Percentiles rank a stretch among this genome's conserved stretches.
These are phyloP conservation scores for Daldinia decipiens DNA, from an alignment of 495 filamentous ascomycete genomes.

Conservation along the genomic window DNA sequence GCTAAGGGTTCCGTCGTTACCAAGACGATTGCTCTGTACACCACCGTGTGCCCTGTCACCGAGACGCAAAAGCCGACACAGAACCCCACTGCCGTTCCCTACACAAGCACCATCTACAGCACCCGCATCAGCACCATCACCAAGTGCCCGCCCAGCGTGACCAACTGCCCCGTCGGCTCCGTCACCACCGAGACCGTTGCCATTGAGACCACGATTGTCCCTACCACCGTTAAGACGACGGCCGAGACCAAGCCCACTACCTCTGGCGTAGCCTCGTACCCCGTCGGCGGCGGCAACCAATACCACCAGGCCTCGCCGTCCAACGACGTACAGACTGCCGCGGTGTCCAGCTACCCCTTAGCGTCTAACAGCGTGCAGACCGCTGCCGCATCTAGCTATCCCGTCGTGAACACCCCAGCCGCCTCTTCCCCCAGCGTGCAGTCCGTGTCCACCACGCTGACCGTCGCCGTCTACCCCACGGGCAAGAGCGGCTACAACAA, in stretches of 20 bases:
- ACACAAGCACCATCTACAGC: constrained; percentile 61
- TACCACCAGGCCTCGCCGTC: constrained; percentile 21
- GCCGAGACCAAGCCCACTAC: constrained; percentile 3
- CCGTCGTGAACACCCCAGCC: not conserved
- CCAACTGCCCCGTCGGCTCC: constrained; percentile 63
- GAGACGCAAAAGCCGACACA: constrained; percentile 39
- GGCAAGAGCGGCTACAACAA: not conserved
- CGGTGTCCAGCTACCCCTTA: constrained; percentile 25
- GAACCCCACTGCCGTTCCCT: constrained; percentile 33
- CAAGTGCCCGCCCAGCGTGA: constrained; percentile 64
- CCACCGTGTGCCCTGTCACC: constrained; percentile 58
- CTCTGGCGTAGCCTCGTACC: constrained; percentile 9
- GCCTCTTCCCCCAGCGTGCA: not conserved
- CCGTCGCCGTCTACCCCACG: constrained; percentile 18
- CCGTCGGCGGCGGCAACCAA: constrained; percentile 12
- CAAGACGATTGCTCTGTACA: constrained; percentile 51
- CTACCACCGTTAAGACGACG: constrained; percentile 14
- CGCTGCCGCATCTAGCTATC: constrained; percentile 30
- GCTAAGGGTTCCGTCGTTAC: constrained; percentile 52
- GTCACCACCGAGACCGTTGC: constrained; percentile 54
- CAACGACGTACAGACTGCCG: constrained; percentile 16
- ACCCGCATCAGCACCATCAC: constrained; percentile 67
- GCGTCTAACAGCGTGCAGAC: constrained; percentile 15
- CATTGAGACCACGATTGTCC: constrained; percentile 36
- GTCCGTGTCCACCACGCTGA: constrained; percentile 13